A percentile compares a stretch with the other conserved stretches of the same genome.
Evolutionary conservation across 2,329 filamentous ascomycete genomes (phyloP).

Genomic region (Pseudocercospora musae): DNA sequence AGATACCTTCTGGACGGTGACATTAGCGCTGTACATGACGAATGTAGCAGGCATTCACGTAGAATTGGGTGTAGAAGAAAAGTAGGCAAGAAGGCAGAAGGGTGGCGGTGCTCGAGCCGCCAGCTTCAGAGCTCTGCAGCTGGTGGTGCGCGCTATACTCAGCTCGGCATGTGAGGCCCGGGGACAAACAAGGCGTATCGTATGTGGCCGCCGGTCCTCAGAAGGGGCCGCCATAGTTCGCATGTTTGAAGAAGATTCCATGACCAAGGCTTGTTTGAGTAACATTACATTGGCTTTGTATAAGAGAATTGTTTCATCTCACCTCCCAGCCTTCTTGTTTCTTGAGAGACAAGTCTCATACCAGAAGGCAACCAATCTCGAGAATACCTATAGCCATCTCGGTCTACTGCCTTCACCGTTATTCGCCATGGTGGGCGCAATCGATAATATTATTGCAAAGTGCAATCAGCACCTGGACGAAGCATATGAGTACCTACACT

Average conservation of each 20-base stretch:
- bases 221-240: neutral
- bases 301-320: neutral
- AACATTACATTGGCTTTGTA: conserved; percentile 2
- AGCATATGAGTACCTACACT: neutral
- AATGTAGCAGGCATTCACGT: neutral
- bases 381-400: too few species aligned
- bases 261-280: neutral
- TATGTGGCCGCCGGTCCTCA: neutral
- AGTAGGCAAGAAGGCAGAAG: conserved; percentile 4
- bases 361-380: neutral
- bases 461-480: neutral
- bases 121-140: neutral
- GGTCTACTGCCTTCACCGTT: neutral
- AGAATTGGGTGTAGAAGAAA: neutral
- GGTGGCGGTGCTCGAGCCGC: conserved; percentile 1
- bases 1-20: neutral
- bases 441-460: neutral
- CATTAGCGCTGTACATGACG: neutral
- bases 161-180: neutral
- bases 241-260: neutral
- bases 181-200: neutral
- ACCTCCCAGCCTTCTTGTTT: neutral
- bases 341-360: neutral
- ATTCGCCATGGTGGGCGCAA: neutral
- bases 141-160: neutral